Percentiles rank a stretch among this genome's conserved stretches.
Evolutionary conservation across 2,329 filamentous ascomycete species (phyloP).

Genomic region (Phaeosphaeriaceae sp.): DNA sequence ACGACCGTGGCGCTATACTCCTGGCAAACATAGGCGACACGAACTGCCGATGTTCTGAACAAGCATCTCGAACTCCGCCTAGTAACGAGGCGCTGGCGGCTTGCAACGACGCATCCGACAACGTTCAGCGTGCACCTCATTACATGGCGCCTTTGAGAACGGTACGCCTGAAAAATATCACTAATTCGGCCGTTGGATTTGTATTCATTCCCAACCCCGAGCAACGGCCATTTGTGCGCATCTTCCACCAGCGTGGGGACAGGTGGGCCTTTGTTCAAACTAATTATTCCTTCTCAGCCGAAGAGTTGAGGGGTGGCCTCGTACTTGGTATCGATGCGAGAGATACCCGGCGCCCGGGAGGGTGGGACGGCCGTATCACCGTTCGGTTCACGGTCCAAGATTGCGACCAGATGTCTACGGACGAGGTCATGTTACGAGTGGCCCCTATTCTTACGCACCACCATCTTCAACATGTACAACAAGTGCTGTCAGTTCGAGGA

Average conservation of each 20-base stretch:
- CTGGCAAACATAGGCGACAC: conserved; percentile 49
- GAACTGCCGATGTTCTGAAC: conserved; percentile 35
- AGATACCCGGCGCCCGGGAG: conserved; percentile 21
- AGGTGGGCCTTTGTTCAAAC: conserved; percentile 5
- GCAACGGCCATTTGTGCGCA: conserved; percentile 9
- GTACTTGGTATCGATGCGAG: conserved; percentile 48
- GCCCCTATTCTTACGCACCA: conserved; percentile 51
- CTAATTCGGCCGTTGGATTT: neutral
- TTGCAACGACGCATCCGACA: conserved; percentile 49
- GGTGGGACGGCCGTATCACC: conserved; percentile 17
- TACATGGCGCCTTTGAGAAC: conserved; percentile 45
- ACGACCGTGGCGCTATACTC: conserved; percentile 41
- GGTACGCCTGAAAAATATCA: conserved; percentile 21
- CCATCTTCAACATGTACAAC: conserved; percentile 39
- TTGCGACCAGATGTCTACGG: conserved; percentile 14
- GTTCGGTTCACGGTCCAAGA: conserved; percentile 38
- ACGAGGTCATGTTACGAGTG: conserved; percentile 44
- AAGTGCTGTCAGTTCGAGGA: conserved; percentile 30
- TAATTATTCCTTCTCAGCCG: conserved; percentile 34
- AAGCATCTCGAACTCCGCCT: neutral
- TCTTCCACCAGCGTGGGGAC: conserved; percentile 8
- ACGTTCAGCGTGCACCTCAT: conserved; percentile 39
- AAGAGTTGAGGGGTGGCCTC: conserved; percentile 38
- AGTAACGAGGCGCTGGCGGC: conserved; percentile 34
- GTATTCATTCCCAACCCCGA: conserved; percentile 5